Conservation (phyloP, 2,329 filamentous ascomycete genomes). For the Mollisiaceae sp. region DNA sequence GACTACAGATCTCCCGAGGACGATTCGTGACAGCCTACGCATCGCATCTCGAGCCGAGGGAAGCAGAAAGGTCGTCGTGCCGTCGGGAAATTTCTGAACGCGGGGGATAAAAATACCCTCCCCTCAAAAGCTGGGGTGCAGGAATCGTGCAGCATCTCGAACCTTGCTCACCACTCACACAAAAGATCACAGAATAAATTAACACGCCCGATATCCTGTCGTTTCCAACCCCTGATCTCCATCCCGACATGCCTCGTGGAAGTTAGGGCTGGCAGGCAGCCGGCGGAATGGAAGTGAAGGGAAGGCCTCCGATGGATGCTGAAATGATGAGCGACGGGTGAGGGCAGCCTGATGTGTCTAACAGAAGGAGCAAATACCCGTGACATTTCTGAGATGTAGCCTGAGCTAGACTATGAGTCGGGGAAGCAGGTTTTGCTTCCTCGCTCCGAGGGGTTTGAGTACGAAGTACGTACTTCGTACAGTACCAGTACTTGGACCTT, state of each 20-base stretch:
- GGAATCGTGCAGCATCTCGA: constrained; percentile 3
- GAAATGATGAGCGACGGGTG: not conserved
- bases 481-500: constrained; percentile 1
- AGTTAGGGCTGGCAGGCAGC: not conserved
- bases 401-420: constrained; percentile 1
- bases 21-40: constrained; percentile 4
- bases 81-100: not conserved
- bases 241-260: constrained; percentile 6
- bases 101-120: constrained; percentile 4
- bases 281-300: constrained; percentile 1
- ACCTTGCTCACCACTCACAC: not conserved
- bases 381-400: constrained; percentile 5
- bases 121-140: constrained; percentile 10
- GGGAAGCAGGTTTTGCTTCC: not conserved
- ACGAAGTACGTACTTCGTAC: no score
- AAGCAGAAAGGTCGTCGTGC: not conserved
- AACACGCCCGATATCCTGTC: not conserved
- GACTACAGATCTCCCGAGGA: not conserved
- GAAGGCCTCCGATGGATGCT: not conserved
- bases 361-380: constrained; percentile 8
- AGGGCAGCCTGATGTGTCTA: constrained; percentile 7
- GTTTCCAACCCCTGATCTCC: constrained; percentile 6
- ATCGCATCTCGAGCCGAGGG: not conserved
- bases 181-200: not conserved
- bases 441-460: not conserved